Evolutionary conservation across 2,329 filamentous ascomycete genomes (phyloP), one percentile per base, ranked within the genome.

Genomic region (Grosmannia serpens): DNA sequence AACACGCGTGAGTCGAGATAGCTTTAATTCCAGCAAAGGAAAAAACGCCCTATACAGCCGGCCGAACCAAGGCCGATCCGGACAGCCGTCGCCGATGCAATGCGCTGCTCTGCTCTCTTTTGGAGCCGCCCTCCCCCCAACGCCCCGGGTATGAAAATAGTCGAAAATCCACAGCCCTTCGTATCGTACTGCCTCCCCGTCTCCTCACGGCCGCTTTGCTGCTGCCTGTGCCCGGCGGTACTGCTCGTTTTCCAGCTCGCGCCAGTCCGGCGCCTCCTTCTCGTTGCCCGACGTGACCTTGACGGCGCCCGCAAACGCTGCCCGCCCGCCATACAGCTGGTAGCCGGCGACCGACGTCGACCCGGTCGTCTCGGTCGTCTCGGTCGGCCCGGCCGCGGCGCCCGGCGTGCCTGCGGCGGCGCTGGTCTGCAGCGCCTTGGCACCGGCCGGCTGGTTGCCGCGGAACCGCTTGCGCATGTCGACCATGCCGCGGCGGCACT

Each of bases 381-480:
- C 35, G 15, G 35, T 38, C 17, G 56, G 22, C 8, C n/a, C 38
- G 29, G n/a, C 6, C 8, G 50, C 15, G 76, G 77, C 13, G 75
- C 74, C 75, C 89, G n/a, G 20, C 17, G 41, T 44, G 20, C 41
- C 85, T 15, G 59, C 82, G 71, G 64, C 86, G 53, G 31, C 7
- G 41, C 15, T 10, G 9, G 44, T 8, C 13, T 33, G 46, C 66
- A 84, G 74, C 60, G 77, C 74, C 67, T 76, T 78, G 64, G 87
- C 82, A 27, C 83, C 79, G 64, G 95, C 85, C 57, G 94, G 91
- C 71, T 90, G 84, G 76, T 97, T 97, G 60, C 94, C 94, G 58
- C 94, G 84, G 74, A 99, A 97, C 38, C 94, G 87, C 77, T 97
- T 97, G 71, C 94, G 89, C 94, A 99, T 99, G 72, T 99, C 94